Evolutionary conservation across 371 early-diverging fungal genomes (phyloP).

Genomic region (Mucor indicus): DNA sequence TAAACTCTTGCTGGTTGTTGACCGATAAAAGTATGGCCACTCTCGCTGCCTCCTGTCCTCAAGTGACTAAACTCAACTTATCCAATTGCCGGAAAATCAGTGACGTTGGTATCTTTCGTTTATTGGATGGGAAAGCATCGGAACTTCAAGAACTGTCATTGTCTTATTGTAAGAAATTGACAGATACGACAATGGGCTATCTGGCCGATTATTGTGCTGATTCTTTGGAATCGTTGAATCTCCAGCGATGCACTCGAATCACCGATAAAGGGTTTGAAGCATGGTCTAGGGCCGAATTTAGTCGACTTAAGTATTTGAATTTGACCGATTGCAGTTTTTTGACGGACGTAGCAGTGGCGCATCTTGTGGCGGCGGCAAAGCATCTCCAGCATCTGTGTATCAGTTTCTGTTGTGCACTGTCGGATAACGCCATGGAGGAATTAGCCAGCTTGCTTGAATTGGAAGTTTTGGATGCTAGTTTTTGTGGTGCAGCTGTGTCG

Average conservation of each 20-base stretch:
- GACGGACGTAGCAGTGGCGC: conserved; percentile 63
- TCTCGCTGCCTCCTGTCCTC: conserved; percentile 37
- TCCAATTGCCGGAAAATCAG: conserved; percentile 81
- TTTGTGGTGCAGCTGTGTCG: conserved; percentile 77
- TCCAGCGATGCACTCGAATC: conserved; percentile 80
- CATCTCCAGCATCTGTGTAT: conserved; percentile 48
- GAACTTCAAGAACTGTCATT: conserved; percentile 43
- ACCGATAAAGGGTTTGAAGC: conserved; percentile 62
- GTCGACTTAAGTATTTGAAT: conserved; percentile 48
- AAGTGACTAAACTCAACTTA: conserved; percentile 55
- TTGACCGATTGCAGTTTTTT: conserved; percentile 80
- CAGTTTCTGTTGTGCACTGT: conserved; percentile 81
- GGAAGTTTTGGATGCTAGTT: conserved; percentile 62
- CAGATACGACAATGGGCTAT: conserved; percentile 56
- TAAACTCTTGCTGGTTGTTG: conserved; percentile 79
- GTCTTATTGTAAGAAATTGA: conserved; percentile 78
- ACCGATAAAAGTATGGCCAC: conserved; percentile 61
- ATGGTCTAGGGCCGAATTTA: conserved; percentile 45
- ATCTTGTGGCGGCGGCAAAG: conserved; percentile 57
- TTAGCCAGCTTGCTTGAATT: conserved; percentile 47
- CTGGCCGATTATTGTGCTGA: conserved; percentile 32
- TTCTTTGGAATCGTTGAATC: conserved; percentile 51
- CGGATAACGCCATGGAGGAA: conserved; percentile 56
- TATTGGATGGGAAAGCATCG: conserved; percentile 22
- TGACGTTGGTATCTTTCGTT: conserved; percentile 56